These are phyloP conservation scores for Yamadazyma siamensis DNA, from an alignment of 1,139 yeast genomes.

Conservation along the genomic window DNA sequence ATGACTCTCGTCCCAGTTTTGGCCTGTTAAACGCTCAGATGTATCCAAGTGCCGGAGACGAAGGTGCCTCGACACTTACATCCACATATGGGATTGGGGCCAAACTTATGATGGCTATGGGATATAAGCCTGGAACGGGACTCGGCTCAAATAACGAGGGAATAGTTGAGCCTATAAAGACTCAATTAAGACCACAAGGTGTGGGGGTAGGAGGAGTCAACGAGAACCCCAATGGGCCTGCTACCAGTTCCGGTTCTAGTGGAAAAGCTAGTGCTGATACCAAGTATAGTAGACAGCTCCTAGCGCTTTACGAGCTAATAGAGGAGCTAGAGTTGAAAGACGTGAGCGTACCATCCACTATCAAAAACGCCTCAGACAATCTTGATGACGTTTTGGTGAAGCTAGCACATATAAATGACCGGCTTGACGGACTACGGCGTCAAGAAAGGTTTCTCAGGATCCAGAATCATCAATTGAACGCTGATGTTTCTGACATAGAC, in stretches of 20 bases:
- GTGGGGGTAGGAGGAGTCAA: conserved; percentile 62
- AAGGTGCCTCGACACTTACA: background rate
- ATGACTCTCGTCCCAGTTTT: too few relatives aligned
- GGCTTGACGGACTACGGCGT: conserved; percentile 15
- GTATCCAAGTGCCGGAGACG: background rate
- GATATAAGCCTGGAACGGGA: conserved; percentile 80
- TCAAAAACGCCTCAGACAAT: conserved; percentile 6
- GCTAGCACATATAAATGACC: conserved; percentile 14
- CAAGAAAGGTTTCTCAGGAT: conserved; percentile 19
- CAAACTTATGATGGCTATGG: conserved; percentile 75
- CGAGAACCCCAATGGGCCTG: background rate
- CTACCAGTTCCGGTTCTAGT: background rate
- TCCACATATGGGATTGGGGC: conserved; percentile 82
- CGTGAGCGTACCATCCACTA: conserved; percentile 29
- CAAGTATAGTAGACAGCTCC: conserved; percentile 1
- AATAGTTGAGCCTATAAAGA: conserved; percentile 73
- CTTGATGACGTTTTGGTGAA: conserved; percentile 14
- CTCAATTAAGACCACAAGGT: conserved; percentile 61
- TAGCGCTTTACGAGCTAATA: conserved; percentile 21
- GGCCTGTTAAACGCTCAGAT: background rate
- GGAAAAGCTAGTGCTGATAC: background rate
- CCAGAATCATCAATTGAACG: conserved; percentile 10
- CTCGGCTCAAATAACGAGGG: conserved; percentile 73
- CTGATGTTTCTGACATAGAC: background rate
- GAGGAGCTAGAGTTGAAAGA: conserved; percentile 25